Evolutionary conservation across 345 rosid species (phyloP).

Genomic region (Brassica napus): Da-Ae NC_063436.1:3204001-3204500

Average conservation of each 20-base stretch:
- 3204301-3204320: too few relatives aligned
- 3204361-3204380: too few relatives aligned
- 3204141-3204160: background rate
- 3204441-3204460: too few relatives aligned
- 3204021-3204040: background rate
- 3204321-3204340: too few relatives aligned
- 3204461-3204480: too few relatives aligned
- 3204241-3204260: background rate
- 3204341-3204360: too few relatives aligned
- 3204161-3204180: background rate
- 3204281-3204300: background rate
- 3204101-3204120: background rate
- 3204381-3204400: too few relatives aligned
- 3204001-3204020: too few relatives aligned
- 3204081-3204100: background rate
- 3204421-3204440: too few relatives aligned
- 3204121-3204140: background rate
- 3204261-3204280: background rate
- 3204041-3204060: too few relatives aligned
- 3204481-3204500: too few relatives aligned
- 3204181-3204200: background rate
- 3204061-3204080: background rate
- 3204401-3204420: too few relatives aligned
- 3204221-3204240: background rate
- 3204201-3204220: background rate